Evolutionary conservation across 768 basidiomycete genomes (phyloP), one percentile per base, ranked within the genome.

Genomic region (Kwoniella europaea): DNA sequence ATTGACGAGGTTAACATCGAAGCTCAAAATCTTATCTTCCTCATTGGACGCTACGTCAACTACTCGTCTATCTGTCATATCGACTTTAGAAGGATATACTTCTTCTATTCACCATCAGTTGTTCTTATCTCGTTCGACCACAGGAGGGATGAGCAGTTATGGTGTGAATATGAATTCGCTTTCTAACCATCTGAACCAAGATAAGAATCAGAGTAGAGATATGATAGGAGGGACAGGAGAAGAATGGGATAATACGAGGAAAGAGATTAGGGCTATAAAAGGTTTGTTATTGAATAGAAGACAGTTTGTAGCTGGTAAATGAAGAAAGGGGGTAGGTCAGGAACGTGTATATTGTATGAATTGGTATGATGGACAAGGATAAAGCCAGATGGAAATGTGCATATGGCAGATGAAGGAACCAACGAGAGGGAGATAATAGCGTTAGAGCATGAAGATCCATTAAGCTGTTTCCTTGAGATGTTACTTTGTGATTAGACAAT

Each of bases 251-350:
- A 71, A 65, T 20, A 76, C 80, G 13, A 73, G 80, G 67, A 82
- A 79, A 64, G 82, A 83, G 66, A 71, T 83, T 16, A 74, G 82
- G 55, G 78, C 73, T n/a, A 72, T 83, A 41, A 82, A 83, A 65
- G 82, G 82, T 20, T 52, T 83, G 44, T 70, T 83, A 55, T 65
- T 83, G 60, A 79, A 74, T 55, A 71, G 82, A 71, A 77, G 74
- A 61, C 69, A 64, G 50, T 74, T 78, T 43, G 68, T 54, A 10
- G 29, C 53, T 22, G 10, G 65, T 6, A 41, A 56, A 20, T 42
- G 13, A 60, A n/a, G 59, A 63, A 27, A 50, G 13, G 46, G 41
- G 41, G 9, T 46, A 41, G 35, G 22, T 46, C 16, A 16, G 12
- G 46, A 18, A 16, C 46, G 0, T 50, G 46, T 15, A 50, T 50